Evolutionary conservation across 495 filamentous ascomycete species (phyloP), one percentile per base, ranked within the genome.

Genomic region (Penicillium atrosanguineum): DNA sequence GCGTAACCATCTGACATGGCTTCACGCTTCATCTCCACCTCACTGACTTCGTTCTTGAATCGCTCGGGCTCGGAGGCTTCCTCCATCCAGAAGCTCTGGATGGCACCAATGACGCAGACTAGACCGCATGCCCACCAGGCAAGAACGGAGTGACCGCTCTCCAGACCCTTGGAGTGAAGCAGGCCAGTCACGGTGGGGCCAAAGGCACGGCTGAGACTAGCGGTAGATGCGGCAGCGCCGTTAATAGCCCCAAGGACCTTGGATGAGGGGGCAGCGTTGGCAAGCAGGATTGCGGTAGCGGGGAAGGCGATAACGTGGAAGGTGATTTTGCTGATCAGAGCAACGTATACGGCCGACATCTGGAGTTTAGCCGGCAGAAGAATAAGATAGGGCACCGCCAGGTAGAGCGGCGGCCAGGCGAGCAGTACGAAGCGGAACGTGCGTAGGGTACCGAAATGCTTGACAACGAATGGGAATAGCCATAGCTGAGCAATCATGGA

Each of bases 111-210:
- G 8, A 91, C 58, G 53, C 90, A 86, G 29, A 97, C 83, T 8
- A 90, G 42, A 8, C 85, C 88, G 60, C 85, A 89, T 46, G 83
- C 82, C 95, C 95, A 97, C 93, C 94, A 98, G 8, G 90, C 84
- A 6, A 97, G 73, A 42, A 91, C 91, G 16, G 90, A 89, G 56
- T 87, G 89, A 36, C 93, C 92, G 28, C 84, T 76, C 48, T 84
- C 74, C 25, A 96, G 77, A 21, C 95, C 94, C 51, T 84, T 77
- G 18, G 89, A 78, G 69, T 97, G 93, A 45, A 98, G 79, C 15
- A 90, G 68, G 5, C 94, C 94, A 11, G 92, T 94, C 29, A 97
- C 69, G 0, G 88, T 91, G 6, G 94, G 94, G 3, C 94, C 94
- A 60, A 95, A 83, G 1, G 91, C 90, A 46, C 94, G 83, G 57